Percentiles rank a stretch among this genome's conserved stretches.
phyloP scores from a whole-genome alignment of 441 rosid genomes.

The Populus hybrid region DNA sequence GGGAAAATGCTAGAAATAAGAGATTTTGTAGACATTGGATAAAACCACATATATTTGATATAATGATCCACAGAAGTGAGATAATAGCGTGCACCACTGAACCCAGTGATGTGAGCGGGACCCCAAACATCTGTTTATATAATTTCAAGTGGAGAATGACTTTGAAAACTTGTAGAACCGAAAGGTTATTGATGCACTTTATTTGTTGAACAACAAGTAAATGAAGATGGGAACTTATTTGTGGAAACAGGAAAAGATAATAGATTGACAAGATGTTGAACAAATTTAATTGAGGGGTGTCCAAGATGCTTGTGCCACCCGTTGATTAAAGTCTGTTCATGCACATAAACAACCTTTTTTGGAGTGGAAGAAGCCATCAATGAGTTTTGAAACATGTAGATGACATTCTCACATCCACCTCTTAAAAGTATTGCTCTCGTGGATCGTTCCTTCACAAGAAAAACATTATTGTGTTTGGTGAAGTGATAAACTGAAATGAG shows the following conservation, averaged over 20 bases:
- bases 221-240: not conserved
- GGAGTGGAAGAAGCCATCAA: not conserved
- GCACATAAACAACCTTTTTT: not conserved
- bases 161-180: not conserved
- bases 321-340: rapidly evolving
- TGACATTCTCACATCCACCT: not conserved
- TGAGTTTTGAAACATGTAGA: not conserved
- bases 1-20: not conserved
- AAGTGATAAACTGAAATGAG: not conserved
- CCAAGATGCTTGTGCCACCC: not conserved
- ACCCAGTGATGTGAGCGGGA: too few species aligned
- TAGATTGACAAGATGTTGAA: not conserved
- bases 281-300: not conserved
- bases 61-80: not conserved
- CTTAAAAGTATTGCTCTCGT: not conserved
- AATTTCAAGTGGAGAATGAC: not conserved
- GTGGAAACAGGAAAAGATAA: too few species aligned
- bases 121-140: not conserved
- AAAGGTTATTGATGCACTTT: not conserved
- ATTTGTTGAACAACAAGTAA: not conserved
- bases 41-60: not conserved
- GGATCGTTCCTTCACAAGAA: not conserved
- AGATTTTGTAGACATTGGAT: not conserved
- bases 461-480: not conserved
- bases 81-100: not conserved